These are phyloP conservation scores for Wickerhamomyces hampshirensis DNA, from an alignment of 805 yeast genomes.

Conservation along the genomic window DNA sequence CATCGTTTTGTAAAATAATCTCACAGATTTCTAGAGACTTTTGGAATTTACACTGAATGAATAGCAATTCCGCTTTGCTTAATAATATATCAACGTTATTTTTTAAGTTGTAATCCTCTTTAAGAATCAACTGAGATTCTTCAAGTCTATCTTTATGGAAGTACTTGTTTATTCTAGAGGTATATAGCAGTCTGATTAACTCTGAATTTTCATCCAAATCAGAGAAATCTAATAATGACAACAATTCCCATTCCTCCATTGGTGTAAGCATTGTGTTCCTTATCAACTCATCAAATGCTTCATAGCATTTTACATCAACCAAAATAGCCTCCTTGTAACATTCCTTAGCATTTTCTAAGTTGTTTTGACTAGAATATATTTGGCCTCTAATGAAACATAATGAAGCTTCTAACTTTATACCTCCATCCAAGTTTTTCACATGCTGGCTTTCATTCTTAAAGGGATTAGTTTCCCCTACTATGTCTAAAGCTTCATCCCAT, in stretches of 20 bases:
- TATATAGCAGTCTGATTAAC: constrained; percentile 69
- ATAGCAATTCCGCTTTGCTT: constrained; percentile 64
- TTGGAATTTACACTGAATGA: constrained; percentile 72
- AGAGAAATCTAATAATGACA: constrained; percentile 59
- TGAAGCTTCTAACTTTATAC: constrained; percentile 81
- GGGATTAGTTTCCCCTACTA: constrained; percentile 80
- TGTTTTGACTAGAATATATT: constrained; percentile 76
- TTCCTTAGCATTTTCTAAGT: constrained; percentile 80
- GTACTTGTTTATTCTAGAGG: constrained; percentile 71
- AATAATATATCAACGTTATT: constrained; percentile 66
- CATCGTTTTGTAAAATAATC: constrained; percentile 46
- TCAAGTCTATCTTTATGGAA: constrained; percentile 50
- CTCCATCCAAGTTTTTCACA: constrained; percentile 62
- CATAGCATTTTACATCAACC: constrained; percentile 89
- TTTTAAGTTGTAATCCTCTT: constrained; percentile 66
- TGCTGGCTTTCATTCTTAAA: constrained; percentile 39
- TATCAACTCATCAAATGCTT: constrained; percentile 80
- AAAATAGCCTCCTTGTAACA: constrained; percentile 81
- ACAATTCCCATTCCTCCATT: constrained; percentile 79
- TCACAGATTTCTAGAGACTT: constrained; percentile 76
- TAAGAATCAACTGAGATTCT: constrained; percentile 61
- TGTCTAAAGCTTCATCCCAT: constrained; percentile 86
- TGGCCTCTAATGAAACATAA: constrained; percentile 82
- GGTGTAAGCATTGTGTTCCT: constrained; percentile 74
- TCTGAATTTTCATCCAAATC: constrained; percentile 78